Conservation (phyloP, 192 early-diverging fungal species). For the Mortierella hygrophila region DNA sequence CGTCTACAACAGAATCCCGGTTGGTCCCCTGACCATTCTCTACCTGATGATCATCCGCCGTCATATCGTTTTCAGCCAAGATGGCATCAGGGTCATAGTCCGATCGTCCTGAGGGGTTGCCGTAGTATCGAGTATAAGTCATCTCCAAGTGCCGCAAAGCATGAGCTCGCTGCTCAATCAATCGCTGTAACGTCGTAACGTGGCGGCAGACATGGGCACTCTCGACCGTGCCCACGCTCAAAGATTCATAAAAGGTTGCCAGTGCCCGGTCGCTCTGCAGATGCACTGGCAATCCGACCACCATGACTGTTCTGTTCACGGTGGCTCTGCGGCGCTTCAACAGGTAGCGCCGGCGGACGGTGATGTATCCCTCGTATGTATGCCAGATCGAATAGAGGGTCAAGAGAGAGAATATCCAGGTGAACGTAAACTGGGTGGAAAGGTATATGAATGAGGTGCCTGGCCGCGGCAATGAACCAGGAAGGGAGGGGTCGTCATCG, state of each 20-base stretch:
- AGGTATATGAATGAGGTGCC: constrained; percentile 36
- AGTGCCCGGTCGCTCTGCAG: constrained; percentile 67
- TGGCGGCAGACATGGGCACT: constrained; percentile 73
- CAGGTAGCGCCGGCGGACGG: constrained; percentile 59
- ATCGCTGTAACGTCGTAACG: constrained; percentile 67
- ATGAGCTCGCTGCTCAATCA: constrained; percentile 67
- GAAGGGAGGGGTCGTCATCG: constrained; percentile 25
- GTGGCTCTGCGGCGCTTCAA: constrained; percentile 59
- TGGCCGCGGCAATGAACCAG: neutral
- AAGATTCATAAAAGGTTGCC: constrained; percentile 75
- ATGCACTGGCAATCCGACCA: constrained; percentile 73
- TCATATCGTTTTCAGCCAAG: constrained; percentile 52
- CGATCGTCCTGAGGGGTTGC: constrained; percentile 75
- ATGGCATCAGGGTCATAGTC: constrained; percentile 70
- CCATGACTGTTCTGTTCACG: constrained; percentile 76
- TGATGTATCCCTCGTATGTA: constrained; percentile 68
- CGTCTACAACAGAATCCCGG: neutral
- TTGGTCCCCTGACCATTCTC: neutral
- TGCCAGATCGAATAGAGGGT: constrained; percentile 64
- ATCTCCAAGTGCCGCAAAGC: constrained; percentile 68
- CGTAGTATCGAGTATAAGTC: constrained; percentile 70
- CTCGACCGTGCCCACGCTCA: constrained; percentile 77
- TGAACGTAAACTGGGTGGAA: constrained; percentile 57
- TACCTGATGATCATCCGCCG: neutral
- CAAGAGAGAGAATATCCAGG: constrained; percentile 66